Percentiles rank a stretch among this genome's conserved stretches.
Conservation (phyloP, 331 rosid species). For the Cydonia oblonga region DNA sequence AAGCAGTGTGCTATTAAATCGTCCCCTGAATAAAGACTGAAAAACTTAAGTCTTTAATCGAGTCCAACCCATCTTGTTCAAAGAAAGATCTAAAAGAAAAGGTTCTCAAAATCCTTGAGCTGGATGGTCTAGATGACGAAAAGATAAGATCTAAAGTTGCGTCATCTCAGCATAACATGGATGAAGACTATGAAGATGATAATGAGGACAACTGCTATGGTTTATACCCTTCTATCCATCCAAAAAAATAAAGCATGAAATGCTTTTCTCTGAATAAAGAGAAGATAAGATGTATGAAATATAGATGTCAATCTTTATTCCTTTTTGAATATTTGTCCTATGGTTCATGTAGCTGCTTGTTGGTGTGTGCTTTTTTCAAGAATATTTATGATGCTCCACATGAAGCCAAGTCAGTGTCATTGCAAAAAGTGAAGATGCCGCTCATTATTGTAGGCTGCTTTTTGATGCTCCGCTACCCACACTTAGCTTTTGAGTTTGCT, state of each 20-base stretch:
- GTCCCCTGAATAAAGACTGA: background rate
- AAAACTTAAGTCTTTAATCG: background rate
- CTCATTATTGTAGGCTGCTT: too few relatives aligned
- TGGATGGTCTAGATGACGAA: background rate
- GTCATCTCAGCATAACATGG: background rate
- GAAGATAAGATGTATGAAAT: too few relatives aligned
- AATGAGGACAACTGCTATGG: background rate
- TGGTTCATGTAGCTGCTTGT: too few relatives aligned
- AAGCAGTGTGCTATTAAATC: background rate
- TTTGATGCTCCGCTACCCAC: too few relatives aligned
- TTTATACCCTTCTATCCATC: background rate
- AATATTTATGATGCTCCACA: too few relatives aligned
- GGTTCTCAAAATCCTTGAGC: background rate
- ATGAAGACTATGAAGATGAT: background rate
- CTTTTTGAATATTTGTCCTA: too few relatives aligned
- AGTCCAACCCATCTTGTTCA: background rate
- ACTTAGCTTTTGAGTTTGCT: background rate
- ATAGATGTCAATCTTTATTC: too few relatives aligned
- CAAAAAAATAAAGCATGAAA: background rate
- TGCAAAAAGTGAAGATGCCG: too few relatives aligned
- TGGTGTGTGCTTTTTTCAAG: too few relatives aligned
- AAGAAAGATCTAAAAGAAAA: background rate
- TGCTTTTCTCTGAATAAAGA: too few relatives aligned
- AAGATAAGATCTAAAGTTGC: background rate
- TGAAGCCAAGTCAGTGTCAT: too few relatives aligned